Evolutionary conservation across 805 yeast genomes (phyloP).

Genomic region (Ogataea polymorpha): DNA sequence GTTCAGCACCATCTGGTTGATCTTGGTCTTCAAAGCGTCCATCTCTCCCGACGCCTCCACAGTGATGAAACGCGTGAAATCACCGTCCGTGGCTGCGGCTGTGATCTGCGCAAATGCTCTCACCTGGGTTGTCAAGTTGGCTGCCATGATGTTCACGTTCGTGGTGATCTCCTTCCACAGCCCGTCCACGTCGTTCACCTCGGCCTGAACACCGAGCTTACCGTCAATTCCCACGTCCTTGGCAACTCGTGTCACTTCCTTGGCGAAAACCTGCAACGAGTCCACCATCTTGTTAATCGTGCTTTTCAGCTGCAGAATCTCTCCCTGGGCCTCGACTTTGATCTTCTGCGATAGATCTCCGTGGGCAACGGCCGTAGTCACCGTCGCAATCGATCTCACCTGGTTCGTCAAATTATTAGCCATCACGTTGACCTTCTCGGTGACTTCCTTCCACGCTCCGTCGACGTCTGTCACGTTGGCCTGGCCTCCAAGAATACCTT

Average conservation of each 20-base stretch:
- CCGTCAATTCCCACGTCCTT: slow-evolving; percentile 93
- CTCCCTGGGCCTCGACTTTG: slow-evolving; percentile 88
- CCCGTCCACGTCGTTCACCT: slow-evolving; percentile 87
- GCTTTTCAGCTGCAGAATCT: slow-evolving; percentile 76
- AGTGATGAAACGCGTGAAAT: slow-evolving; percentile 83
- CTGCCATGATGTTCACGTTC: slow-evolving; percentile 90
- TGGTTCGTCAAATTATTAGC: slow-evolving; percentile 84
- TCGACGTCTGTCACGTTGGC: slow-evolving; percentile 82
- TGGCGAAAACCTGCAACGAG: slow-evolving; percentile 80
- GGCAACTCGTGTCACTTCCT: slow-evolving; percentile 86
- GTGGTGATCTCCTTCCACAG: slow-evolving; percentile 90
- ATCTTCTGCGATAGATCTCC: slow-evolving; percentile 85
- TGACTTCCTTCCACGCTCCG: slow-evolving; percentile 85
- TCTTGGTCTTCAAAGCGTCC: slow-evolving; percentile 65
- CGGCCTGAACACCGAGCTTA: slow-evolving; percentile 88
- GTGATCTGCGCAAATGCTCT: slow-evolving; percentile 92
- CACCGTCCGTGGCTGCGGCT: slow-evolving; percentile 93
- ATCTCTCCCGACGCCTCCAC: slow-evolving; percentile 92
- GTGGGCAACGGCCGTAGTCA: slow-evolving; percentile 88
- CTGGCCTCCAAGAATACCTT: slow-evolving; percentile 87
- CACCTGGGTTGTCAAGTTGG: slow-evolving; percentile 88
- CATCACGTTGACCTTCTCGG: slow-evolving; percentile 88
- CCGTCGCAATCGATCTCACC: slow-evolving; percentile 85
- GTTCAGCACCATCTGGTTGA: slow-evolving; percentile 81
- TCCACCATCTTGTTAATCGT: slow-evolving; percentile 94